A percentile compares a stretch with the other conserved stretches of the same genome.
phyloP scores from a whole-genome alignment of 345 rosid genomes.

The Euclidium syriacum region DNA sequence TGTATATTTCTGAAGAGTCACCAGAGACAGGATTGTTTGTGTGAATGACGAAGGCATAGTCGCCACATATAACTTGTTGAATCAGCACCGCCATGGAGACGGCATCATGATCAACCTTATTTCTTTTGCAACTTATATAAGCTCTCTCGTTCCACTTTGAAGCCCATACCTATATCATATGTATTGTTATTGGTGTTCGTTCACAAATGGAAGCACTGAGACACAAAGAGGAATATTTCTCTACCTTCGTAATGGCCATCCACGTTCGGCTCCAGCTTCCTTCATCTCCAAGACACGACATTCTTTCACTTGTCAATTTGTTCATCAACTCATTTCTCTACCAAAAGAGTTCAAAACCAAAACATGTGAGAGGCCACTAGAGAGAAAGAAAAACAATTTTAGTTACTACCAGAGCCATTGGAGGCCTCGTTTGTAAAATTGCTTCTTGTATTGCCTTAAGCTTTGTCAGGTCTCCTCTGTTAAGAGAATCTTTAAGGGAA shows the following conservation, averaged over 20 bases:
- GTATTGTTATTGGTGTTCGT: too few species aligned
- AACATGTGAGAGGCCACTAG: constrained; percentile 16
- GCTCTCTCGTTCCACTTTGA: constrained; percentile 99
- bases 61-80: constrained; percentile 88
- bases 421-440: constrained; percentile 37
- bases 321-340: constrained; percentile 81
- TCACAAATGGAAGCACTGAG: too few species aligned
- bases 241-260: constrained; percentile 88
- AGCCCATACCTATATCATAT: constrained; percentile 99
- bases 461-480: constrained; percentile 45
- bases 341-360: constrained; percentile 13
- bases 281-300: constrained; percentile 89
- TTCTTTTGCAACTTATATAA: constrained; percentile 76
- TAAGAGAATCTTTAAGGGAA: constrained; percentile 27
- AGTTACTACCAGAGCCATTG: constrained; percentile 23
- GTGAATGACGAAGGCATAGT: constrained; percentile 94
- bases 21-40: constrained; percentile 95
- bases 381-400: not conserved
- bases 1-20: constrained; percentile 81
- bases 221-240: not conserved
- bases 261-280: constrained; percentile 84
- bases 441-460: constrained; percentile 47
- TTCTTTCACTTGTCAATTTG: constrained; percentile 67
- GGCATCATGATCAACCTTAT: constrained; percentile 68
- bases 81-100: constrained; percentile 95